Conservation (phyloP, 2,329 filamentous ascomycete genomes). For the Neonectria coccinea region DNA sequence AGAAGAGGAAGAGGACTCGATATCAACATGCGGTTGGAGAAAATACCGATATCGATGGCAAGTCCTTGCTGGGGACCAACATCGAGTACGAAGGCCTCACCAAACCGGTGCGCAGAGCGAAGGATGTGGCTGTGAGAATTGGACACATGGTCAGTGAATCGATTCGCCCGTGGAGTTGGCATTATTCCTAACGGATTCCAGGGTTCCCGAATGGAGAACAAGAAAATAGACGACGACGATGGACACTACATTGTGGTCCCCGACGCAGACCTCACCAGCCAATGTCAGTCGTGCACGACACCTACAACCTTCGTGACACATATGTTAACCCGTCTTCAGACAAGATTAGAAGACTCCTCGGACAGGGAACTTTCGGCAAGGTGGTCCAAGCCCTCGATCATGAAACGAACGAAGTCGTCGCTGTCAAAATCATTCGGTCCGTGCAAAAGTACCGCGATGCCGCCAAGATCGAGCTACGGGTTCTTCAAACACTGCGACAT, state of each 20-base stretch:
- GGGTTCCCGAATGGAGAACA: conserved; percentile 67
- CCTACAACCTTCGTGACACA: neutral
- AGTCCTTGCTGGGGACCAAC: conserved; percentile 3
- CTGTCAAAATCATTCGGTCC: conserved; percentile 97
- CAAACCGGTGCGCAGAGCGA: neutral
- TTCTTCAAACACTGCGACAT: conserved; percentile 88
- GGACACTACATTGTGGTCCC: conserved; percentile 96
- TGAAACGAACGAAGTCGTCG: conserved; percentile 80
- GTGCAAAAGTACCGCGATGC: conserved; percentile 99
- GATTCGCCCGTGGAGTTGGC: no score
- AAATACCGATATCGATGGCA: neutral
- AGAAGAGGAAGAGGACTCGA: conserved; percentile 10
- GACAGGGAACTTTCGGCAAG: conserved; percentile 98
- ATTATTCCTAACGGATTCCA: neutral
- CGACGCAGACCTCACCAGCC: conserved; percentile 85
- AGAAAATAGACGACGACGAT: conserved; percentile 89
- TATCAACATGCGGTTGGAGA: conserved; percentile 6
- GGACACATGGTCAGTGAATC: conserved; percentile 1
- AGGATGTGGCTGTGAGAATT: conserved; percentile 5
- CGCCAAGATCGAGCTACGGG: conserved; percentile 91
- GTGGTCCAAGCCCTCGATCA: conserved; percentile 95
- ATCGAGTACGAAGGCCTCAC: conserved; percentile 3
- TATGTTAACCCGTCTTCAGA: conserved; percentile 64
- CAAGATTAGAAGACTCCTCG: conserved; percentile 87
- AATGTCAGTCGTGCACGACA: conserved; percentile 73